Base-by-base conservation (phyloP, 768 basidiomycete species). In the Pulveroboletus sp. region DNA sequence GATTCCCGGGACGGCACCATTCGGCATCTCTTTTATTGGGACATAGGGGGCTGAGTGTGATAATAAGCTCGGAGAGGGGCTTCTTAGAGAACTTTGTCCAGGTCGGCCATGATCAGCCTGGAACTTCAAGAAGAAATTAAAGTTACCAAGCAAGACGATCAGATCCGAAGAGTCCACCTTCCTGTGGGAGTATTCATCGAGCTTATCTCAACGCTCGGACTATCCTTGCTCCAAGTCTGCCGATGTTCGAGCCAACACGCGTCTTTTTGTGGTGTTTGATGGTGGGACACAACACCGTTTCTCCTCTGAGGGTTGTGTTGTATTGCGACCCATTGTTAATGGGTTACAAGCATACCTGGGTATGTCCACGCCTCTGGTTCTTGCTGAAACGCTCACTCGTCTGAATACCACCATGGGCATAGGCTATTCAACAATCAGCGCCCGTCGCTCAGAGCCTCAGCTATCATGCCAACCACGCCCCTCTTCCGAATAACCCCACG, bases 251-350 rank as follows among this genome's bases (percentile, higher is more conserved):
- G 25, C 25, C 25, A 19, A 19, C 17, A 46, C 45, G 11, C 14
- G 10, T 3, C 23, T 45, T n/a, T 56, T 41, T 2, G n/a, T 39
- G 13, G 42, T 43, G 20, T 49, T 49, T 5, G 51, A 49, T 21
- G 32, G 42, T 21, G 37, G 27, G 29, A 38, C 42, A 12, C 37
- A 40, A 33, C 12, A 19, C 11, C 20, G 10, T 21, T 44, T 43
- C 20, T 49, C 41, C 14, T 51, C 51, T 2, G 27, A 49, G 20
- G 29, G 25, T 39, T 12, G 20, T 52, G n/a, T 5, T 52, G 6
- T 49, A 40, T 36, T 45, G 27, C 27, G 8, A 29, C 27, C 27
- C 27, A 9, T 9, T 29, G 27, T 29, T 7, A 11, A 29, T 5
- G 27, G 27, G 8, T 9, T 7, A 29, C 27, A 29, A 29, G 8